These are phyloP conservation scores for Pseudomonodictys pantanalensis DNA, from an alignment of 495 filamentous ascomycete genomes.

Conservation along the genomic window DNA sequence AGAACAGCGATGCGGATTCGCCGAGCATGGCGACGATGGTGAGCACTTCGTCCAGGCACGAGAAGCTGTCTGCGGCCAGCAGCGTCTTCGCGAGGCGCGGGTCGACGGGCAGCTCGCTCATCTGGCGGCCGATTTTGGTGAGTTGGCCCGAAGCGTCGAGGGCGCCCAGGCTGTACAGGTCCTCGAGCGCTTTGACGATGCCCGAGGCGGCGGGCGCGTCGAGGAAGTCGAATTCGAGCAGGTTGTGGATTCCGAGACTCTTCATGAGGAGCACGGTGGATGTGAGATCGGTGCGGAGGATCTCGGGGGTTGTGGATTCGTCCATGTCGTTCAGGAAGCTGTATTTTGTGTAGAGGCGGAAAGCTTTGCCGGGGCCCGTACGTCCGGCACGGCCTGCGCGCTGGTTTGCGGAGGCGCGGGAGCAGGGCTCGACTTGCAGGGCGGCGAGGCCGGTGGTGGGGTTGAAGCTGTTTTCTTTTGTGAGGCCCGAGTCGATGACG, in stretches of 20 bases:
- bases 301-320: constrained; percentile 89
- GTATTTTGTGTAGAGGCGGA: constrained; percentile 92
- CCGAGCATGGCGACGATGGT: constrained; percentile 91
- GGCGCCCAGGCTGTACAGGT: constrained; percentile 87
- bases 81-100: constrained; percentile 90
- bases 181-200: constrained; percentile 84
- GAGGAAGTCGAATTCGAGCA: constrained; percentile 95
- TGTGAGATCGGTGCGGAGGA: constrained; percentile 86
- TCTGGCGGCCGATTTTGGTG: constrained; percentile 88
- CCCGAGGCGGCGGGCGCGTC: constrained; percentile 90
- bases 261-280: constrained; percentile 82
- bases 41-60: constrained; percentile 93
- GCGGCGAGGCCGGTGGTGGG: constrained; percentile 89
- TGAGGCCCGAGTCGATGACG: constrained; percentile 89
- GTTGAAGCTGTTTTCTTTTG: constrained; percentile 95
- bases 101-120: constrained; percentile 95
- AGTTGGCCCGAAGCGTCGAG: constrained; percentile 87
- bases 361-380: constrained; percentile 90
- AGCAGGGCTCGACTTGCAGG: constrained; percentile 86
- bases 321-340: constrained; percentile 93
- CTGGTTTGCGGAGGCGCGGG: constrained; percentile 91
- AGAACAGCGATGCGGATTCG: constrained; percentile 86
- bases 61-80: constrained; percentile 82
- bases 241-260: constrained; percentile 87
- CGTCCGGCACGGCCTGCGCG: constrained; percentile 88